Conservation (phyloP, 192 early-diverging fungal genomes). For the Phycomyces blakesleeanus region DNA sequence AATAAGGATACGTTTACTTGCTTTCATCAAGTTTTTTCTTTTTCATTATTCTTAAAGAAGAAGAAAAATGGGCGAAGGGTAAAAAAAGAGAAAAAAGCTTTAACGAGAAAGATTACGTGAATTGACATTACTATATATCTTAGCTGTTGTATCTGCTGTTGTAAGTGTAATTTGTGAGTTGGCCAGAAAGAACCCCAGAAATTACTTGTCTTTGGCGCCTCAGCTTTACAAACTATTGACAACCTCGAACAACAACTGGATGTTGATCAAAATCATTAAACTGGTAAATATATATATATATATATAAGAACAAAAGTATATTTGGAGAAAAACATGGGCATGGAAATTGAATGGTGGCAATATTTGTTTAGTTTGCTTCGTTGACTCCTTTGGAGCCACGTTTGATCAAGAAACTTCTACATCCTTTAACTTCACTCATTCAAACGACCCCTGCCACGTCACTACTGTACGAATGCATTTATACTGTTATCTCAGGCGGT, state of each 20-base stretch:
- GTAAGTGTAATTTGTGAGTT: conserved; percentile 97
- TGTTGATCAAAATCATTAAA: conserved; percentile 99
- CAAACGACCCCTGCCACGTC: conserved; percentile 92
- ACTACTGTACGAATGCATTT: conserved; percentile 95
- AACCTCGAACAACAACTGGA: conserved; percentile 95
- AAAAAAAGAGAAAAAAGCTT: too few relatives aligned
- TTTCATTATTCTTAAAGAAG: too few relatives aligned
- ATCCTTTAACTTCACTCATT: conserved; percentile 79
- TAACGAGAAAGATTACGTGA: too few relatives aligned
- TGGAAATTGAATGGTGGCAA: background rate
- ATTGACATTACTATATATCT: conserved; percentile 17
- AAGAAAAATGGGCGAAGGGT: too few relatives aligned
- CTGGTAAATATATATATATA: conserved; percentile 53
- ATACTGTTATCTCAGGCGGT: conserved; percentile 87
- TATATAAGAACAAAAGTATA: background rate
- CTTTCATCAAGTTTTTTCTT: too few relatives aligned
- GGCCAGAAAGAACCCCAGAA: conserved; percentile 86
- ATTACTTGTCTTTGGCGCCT: conserved; percentile 92
- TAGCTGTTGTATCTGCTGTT: conserved; percentile 86
- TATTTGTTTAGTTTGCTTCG: conserved; percentile 68
- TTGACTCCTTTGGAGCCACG: conserved; percentile 92
- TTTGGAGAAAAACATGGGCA: background rate
- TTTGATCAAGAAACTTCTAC: conserved; percentile 83
- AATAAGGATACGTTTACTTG: background rate
- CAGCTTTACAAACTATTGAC: conserved; percentile 89